Evolutionary conservation across 768 basidiomycete genomes (phyloP).

Genomic region (Botryobasidium botryosum): DNA sequence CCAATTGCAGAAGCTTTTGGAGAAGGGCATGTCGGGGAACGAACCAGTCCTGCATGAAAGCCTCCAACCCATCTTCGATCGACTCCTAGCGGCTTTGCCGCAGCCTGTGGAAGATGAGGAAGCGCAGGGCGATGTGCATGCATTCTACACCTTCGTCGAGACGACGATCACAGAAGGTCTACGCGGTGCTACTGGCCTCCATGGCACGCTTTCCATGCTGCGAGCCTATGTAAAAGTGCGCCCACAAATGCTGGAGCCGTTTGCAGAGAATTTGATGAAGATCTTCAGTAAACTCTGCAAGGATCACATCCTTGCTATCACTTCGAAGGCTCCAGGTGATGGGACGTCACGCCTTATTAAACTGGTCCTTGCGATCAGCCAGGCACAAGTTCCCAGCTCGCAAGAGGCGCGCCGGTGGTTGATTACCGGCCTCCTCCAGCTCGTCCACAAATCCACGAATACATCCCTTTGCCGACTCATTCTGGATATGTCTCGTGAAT

Average conservation of each 20-base stretch:
- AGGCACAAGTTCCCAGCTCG: conserved; percentile 59
- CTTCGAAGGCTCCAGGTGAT: conserved; percentile 38
- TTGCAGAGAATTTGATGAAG: conserved; percentile 58
- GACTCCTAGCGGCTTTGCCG: conserved; percentile 54
- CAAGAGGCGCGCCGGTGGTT: conserved; percentile 77
- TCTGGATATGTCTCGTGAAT: conserved; percentile 69
- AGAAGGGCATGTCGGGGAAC: conserved; percentile 71
- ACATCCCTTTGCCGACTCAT: conserved; percentile 62
- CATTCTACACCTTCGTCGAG: conserved; percentile 65
- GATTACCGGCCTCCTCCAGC: conserved; percentile 53
- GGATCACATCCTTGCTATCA: conserved; percentile 54
- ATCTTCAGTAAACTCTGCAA: conserved; percentile 72
- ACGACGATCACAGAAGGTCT: conserved; percentile 62
- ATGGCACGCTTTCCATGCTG: conserved; percentile 73
- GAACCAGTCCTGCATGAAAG: conserved; percentile 67
- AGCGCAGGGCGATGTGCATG: conserved; percentile 42
- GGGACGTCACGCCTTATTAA: conserved; percentile 41
- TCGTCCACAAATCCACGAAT: conserved; percentile 85
- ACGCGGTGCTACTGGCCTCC: conserved; percentile 50
- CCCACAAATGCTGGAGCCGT: conserved; percentile 72
- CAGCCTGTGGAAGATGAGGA: conserved; percentile 49
- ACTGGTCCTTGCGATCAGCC: conserved; percentile 74
- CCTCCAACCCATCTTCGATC: conserved; percentile 67
- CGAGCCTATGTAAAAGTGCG: conserved; percentile 66
- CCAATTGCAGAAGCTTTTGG: conserved; percentile 64